A percentile compares a stretch with the other conserved stretches of the same genome.
Evolutionary conservation across 148 eudicot genomes (phyloP).

Genomic region (Oxyria digyna): DNA sequence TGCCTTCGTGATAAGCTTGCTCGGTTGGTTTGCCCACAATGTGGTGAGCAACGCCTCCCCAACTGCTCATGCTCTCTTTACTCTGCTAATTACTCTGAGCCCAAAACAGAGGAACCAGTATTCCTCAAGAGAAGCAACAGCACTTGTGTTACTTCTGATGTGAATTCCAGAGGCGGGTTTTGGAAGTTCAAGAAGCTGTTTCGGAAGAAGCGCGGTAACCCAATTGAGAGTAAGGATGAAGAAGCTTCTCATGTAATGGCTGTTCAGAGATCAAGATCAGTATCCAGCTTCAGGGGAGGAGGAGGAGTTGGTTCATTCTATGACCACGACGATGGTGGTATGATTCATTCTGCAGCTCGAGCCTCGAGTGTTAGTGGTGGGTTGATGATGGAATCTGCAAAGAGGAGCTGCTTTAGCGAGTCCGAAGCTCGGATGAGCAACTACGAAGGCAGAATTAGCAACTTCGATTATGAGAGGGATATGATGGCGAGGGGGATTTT

Average conservation of each 20-base stretch:
- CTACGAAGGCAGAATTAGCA: constrained; percentile 16
- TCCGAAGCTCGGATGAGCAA: constrained; percentile 52
- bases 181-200: constrained; percentile 58
- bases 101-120: constrained; percentile 10
- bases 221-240: constrained; percentile 20
- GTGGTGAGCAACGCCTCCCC: constrained; percentile 57
- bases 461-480: constrained; percentile 13
- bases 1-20: constrained; percentile 61
- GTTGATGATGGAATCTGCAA: constrained; percentile 29
- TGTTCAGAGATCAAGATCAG: constrained; percentile 68
- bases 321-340: background rate
- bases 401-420: constrained; percentile 48
- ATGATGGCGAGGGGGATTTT: constrained; percentile 13
- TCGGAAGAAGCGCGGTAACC: constrained; percentile 32
- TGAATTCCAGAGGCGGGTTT: constrained; percentile 21
- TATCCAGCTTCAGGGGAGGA: constrained; percentile 50
- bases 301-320: constrained; percentile 16
- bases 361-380: constrained; percentile 59
- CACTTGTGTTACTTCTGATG: constrained; percentile 22
- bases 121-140: constrained; percentile 52
- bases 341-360: constrained; percentile 45
- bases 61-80: constrained; percentile 34
- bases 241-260: constrained; percentile 16
- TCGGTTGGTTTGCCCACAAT: constrained; percentile 62
- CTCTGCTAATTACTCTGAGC: constrained; percentile 21